Evolutionary conservation across 768 basidiomycete species (phyloP), one percentile per base, ranked within the genome.

Genomic region (Mycena rebaudengoi): DNA sequence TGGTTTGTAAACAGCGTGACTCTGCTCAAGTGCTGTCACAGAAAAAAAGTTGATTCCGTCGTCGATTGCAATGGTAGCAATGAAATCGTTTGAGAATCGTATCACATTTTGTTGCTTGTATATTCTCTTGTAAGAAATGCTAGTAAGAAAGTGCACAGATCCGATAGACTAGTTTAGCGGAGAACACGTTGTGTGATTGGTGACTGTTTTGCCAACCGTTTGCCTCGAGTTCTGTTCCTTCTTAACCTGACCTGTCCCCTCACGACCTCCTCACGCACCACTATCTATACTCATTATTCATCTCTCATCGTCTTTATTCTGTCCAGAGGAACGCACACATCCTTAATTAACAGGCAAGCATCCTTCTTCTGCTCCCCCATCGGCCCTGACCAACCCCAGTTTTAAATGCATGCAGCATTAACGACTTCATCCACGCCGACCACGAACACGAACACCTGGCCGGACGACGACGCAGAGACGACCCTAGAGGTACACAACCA

Each of bases 331-430:
- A 62, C 74, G 68, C 57, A n/a, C n/a, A n/a, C n/a, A n/a, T 62
- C 74, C 67, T 74, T 78, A 82, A 82, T 82, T 80, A 79, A 78
- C 79, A 77, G 80, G 81, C 77, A 71, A 75, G 78, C 43, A 44
- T 39, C 43, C 32, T 39, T 65, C 50, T 67, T 58, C 56, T 51
- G 60, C 62, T 65, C 49, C 64, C 60, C 66, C 70, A 61, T 63
- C 59, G 64, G 69, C 74, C 73, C 64, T 74, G 71, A 44, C 59
- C 50, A 60, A 52, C 60, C 65, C 48, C 57, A 80, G 75, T 79
- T 85, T 86, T 86, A 85, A 85, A 91, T 91, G 88, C 86, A 86
- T 85, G 83, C 86, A 80, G 83, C 85, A 83, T 86, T 88, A 79
- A 83, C 86, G 83, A 82, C 76, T 66, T 71, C 75, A 71, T 69